Base-by-base conservation (phyloP, 2,329 filamentous ascomycete genomes). In the Colletotrichum cuscutae region DNA sequence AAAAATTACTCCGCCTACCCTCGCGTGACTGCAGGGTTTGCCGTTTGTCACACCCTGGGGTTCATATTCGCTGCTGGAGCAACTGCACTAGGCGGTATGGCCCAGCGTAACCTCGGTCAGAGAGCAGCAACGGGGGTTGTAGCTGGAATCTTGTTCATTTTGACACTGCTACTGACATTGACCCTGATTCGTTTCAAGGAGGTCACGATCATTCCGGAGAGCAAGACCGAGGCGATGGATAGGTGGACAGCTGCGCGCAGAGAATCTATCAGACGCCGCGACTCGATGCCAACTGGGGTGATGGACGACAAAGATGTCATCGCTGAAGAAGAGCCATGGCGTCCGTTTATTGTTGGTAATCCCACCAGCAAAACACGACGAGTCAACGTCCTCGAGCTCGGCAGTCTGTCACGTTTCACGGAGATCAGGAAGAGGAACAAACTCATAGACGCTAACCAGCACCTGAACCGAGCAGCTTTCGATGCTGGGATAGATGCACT, bases 1-100 rank as follows among this genome's bases (percentile, higher is more conserved):
- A 94, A 90, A 12, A 94, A 94, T 78, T 95, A 94, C 82, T 94
- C 93, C 0, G 92, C 90, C 0, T 95, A 94, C 75, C 94, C 94
- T 7, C 89, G 93, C 52, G 90, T 95, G 9, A 90, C 88, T 22
- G 92, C 93, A 7, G 94, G 90, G 0, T 91, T 94, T 78, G 93
- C 93, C 32, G 86, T 91, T 9, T 89, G 90, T n/a, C 93, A 95
- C 77, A 87, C 88, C 1, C 81, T 95, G 42, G 91, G 90, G 1
- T 95, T 94, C 79, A 79, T 93, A 26, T 85, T 94, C 61, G 92
- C 93, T 0, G 93, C 93, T 0, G 88, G 88, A 0, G 89, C 92
- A 5, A 94, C 92, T 2, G 90, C 89, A 11, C 85, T 94, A 19
- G 92, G 92, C 7, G 93, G 93, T n/a, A 84, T 87, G 58, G 87